Conservation (phyloP, 768 basidiomycete genomes). For the Tulasnella sp. region DNA sequence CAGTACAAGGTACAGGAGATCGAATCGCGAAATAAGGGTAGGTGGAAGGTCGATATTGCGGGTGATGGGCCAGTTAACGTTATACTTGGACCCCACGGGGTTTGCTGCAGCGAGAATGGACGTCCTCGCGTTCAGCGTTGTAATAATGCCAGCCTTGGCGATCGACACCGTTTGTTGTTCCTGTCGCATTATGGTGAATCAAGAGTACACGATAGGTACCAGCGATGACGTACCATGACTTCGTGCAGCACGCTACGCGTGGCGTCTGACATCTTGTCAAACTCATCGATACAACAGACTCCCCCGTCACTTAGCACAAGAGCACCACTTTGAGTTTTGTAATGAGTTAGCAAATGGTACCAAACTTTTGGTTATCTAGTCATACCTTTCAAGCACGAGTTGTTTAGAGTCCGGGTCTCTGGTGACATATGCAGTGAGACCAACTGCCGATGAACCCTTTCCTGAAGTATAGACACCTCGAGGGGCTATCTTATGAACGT, state of each 20-base stretch:
- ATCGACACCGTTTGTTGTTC: conserved; percentile 44
- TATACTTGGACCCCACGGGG: conserved; percentile 91
- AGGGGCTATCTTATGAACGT: conserved; percentile 97
- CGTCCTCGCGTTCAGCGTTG: conserved; percentile 39
- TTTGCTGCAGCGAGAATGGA: conserved; percentile 83
- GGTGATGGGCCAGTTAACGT: conserved; percentile 81
- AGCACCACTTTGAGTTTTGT: conserved; percentile 50
- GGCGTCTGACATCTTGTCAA: conserved; percentile 44
- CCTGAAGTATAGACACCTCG: conserved; percentile 96
- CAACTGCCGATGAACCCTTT: conserved; percentile 96
- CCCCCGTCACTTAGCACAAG: conserved; percentile 91
- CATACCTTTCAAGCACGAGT: conserved; percentile 86
- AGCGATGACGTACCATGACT: conserved; percentile 50
- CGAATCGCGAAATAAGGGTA: conserved; percentile 95
- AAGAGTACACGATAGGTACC: background rate
- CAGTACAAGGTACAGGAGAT: conserved; percentile 87
- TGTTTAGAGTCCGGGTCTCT: conserved; percentile 98
- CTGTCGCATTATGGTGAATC: too few relatives aligned
- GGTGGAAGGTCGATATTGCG: conserved; percentile 96
- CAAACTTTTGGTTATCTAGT: background rate
- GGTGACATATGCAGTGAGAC: conserved; percentile 96
- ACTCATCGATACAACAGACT: conserved; percentile 97
- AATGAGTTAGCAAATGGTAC: background rate
- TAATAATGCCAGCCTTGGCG: conserved; percentile 42
- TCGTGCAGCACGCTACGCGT: conserved; percentile 37